These are phyloP conservation scores for Fusarium sp. DNA, from an alignment of 2,329 filamentous ascomycete species.

Conservation along the genomic window DNA sequence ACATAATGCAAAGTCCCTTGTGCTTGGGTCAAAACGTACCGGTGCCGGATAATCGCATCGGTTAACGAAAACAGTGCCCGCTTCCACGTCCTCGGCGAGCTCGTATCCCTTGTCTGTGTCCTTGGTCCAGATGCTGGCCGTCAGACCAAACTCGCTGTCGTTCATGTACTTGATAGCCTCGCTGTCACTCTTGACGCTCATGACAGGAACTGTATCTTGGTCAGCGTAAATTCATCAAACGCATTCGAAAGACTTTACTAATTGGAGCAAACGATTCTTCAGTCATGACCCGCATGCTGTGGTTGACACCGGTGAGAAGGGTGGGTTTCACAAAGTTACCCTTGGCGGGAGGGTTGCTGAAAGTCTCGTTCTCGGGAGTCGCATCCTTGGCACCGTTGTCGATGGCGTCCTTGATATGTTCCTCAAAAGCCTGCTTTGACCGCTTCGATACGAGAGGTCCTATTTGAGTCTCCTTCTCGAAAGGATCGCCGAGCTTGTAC, in stretches of 20 bases:
- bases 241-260: constrained; percentile 24
- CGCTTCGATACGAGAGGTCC: constrained; percentile 89
- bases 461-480: constrained; percentile 81
- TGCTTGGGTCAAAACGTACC: constrained; percentile 65
- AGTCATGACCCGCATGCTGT: constrained; percentile 89
- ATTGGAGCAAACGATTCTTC: constrained; percentile 87
- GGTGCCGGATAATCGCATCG: constrained; percentile 92
- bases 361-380: constrained; percentile 85
- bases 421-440: constrained; percentile 80
- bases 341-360: constrained; percentile 76
- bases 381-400: constrained; percentile 85
- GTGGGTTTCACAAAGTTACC: constrained; percentile 93
- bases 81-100: constrained; percentile 85
- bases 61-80: constrained; percentile 96
- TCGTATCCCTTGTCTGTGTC: constrained; percentile 81
- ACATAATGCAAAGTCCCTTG: constrained; percentile 16
- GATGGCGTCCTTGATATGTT: constrained; percentile 86
- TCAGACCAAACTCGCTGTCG: constrained; percentile 92
- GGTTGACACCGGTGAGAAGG: constrained; percentile 81
- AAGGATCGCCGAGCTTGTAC: constrained; percentile 91
- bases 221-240: constrained; percentile 14
- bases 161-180: constrained; percentile 92
- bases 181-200: constrained; percentile 83
- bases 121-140: constrained; percentile 98
- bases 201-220: constrained; percentile 69